Evolutionary conservation across 2,329 filamentous ascomycete species (phyloP).

Genomic region (Botrytis cinerea): DNA sequence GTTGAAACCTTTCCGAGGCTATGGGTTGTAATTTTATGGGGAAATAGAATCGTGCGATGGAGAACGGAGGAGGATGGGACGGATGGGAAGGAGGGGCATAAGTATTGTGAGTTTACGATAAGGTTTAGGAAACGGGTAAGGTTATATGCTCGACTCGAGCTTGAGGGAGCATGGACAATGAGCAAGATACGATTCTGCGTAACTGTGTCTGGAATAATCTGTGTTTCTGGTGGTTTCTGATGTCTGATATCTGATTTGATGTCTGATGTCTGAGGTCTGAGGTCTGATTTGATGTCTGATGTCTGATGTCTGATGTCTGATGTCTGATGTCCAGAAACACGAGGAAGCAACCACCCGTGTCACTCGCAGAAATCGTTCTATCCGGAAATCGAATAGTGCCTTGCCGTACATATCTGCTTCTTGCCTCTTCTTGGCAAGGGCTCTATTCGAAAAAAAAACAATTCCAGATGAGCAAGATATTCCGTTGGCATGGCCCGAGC

Average conservation of each 20-base stretch:
- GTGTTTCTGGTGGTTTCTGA: not conserved
- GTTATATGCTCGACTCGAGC: not conserved
- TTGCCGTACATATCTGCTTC: not conserved
- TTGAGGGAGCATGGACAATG: not conserved
- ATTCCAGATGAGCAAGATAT: slow-evolving; percentile 9
- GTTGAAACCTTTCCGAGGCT: not conserved
- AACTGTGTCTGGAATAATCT: not conserved
- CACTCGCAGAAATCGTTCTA: not conserved
- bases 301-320: too few relatives aligned
- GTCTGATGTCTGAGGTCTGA: not conserved
- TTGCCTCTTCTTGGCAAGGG: slow-evolving; percentile 6
- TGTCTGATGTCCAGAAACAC: not conserved
- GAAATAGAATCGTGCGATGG: not conserved
- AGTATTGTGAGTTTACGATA: not conserved
- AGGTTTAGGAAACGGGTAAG: not conserved
- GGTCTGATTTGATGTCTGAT: too few relatives aligned
- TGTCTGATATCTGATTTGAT: not conserved
- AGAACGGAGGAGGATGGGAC: not conserved
- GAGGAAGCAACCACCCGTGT: not conserved
- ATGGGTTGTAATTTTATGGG: not conserved
- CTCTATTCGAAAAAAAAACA: not conserved
- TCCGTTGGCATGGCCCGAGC: not conserved
- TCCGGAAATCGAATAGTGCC: not conserved
- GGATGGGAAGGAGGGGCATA: not conserved
- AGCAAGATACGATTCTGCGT: not conserved